Conservation (phyloP, 345 rosid species). For the Eucalyptus polyanthemos region DNA sequence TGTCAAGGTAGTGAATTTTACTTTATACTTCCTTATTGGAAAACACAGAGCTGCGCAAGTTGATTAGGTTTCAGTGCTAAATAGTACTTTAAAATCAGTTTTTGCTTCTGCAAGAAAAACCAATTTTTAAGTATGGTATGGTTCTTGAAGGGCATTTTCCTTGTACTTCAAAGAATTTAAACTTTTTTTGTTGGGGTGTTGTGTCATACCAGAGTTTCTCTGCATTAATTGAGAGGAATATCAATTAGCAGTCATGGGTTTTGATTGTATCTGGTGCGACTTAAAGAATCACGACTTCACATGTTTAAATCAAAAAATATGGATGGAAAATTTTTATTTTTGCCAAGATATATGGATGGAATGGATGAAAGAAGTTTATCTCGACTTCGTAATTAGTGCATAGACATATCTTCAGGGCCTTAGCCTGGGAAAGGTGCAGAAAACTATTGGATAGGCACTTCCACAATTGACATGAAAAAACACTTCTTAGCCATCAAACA, state of each 20-base stretch:
- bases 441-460: background rate
- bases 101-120: background rate
- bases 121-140: background rate
- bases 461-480: background rate
- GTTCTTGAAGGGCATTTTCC: background rate
- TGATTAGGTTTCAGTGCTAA: background rate
- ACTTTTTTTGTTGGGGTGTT: background rate
- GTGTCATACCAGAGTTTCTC: background rate
- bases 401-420: background rate
- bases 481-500: background rate
- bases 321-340: background rate
- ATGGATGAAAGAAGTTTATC: background rate
- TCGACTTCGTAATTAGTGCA: background rate
- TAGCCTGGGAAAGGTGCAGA: background rate
- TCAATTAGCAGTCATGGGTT: background rate
- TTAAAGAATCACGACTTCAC: background rate
- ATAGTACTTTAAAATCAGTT: background rate
- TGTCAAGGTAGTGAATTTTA: conserved; percentile 61
- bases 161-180: background rate
- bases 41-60: background rate
- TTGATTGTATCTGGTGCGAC: background rate
- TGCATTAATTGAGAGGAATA: background rate
- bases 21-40: background rate
- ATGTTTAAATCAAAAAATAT: background rate
- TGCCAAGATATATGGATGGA: background rate